phyloP scores from a whole-genome alignment of 768 basidiomycete species.

The Cystofilobasidium capitatum region DNA sequence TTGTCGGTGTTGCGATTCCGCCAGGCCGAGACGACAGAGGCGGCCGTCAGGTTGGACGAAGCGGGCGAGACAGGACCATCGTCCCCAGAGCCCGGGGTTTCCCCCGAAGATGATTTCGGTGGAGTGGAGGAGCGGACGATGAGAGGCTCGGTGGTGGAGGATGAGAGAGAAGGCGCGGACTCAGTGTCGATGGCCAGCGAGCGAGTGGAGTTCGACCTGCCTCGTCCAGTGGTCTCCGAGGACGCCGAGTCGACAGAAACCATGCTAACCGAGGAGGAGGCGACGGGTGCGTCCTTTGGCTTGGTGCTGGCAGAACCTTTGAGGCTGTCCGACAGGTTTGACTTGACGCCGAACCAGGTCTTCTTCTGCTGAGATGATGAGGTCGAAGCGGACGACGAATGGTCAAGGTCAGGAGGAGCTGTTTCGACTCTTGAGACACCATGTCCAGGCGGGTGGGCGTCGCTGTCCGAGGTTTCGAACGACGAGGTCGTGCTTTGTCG shows the following conservation, averaged over 20 bases:
- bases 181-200: neutral
- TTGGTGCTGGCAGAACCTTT: neutral
- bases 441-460: constrained; percentile 5
- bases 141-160: neutral
- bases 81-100: neutral
- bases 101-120: neutral
- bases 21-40: constrained; percentile 67
- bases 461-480: neutral
- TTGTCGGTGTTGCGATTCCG: constrained; percentile 54
- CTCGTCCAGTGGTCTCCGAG: neutral
- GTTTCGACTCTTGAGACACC: constrained; percentile 29
- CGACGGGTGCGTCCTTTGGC: neutral
- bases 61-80: constrained; percentile 1
- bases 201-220: neutral
- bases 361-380: neutral
- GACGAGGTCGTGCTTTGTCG: constrained; percentile 3
- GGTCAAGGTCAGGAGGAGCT: constrained; percentile 23
- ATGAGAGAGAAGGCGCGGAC: too few relatives aligned
- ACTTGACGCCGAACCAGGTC: constrained; percentile 17
- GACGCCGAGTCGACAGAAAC: neutral
- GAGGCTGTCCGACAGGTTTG: neutral
- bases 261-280: constrained; percentile 9
- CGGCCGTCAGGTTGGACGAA: constrained; percentile 43
- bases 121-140: neutral
- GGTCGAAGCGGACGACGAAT: neutral